A percentile compares a stretch with the other conserved stretches of the same genome.
Conservation (phyloP, 2,329 filamentous ascomycete species). For the Ceratocystiopsis brevicomis region DNA sequence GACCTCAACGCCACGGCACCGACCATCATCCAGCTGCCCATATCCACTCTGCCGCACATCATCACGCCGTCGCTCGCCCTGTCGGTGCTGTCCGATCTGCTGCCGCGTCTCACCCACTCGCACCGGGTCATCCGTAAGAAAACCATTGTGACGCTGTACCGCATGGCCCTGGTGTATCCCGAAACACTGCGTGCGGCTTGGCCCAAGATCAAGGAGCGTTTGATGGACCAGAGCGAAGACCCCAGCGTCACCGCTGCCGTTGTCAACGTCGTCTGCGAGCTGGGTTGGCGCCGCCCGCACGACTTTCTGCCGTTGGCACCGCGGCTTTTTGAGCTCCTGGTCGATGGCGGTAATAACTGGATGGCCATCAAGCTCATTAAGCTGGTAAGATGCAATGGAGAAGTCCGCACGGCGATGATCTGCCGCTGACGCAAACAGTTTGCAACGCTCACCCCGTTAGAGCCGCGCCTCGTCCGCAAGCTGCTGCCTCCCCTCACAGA, state of each 20-base stretch:
- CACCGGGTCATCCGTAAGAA: constrained; percentile 81
- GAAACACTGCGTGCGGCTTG: constrained; percentile 82
- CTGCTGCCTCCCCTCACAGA: constrained; percentile 76
- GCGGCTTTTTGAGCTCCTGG: constrained; percentile 75
- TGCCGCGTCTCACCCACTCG: constrained; percentile 74
- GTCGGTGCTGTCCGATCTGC: constrained; percentile 67
- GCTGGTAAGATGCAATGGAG: constrained; percentile 34
- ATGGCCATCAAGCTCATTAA: constrained; percentile 99
- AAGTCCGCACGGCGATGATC: too few relatives aligned
- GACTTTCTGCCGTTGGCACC: constrained; percentile 89
- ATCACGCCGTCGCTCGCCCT: constrained; percentile 84
- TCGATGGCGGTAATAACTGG: constrained; percentile 93
- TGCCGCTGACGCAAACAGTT: constrained; percentile 36
- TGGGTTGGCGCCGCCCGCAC: constrained; percentile 82
- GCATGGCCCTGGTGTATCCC: constrained; percentile 86
- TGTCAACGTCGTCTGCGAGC: constrained; percentile 88
- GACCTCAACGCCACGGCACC: constrained; percentile 56
- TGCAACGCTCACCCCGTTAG: constrained; percentile 78
- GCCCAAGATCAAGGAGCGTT: constrained; percentile 89
- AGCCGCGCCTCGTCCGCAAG: constrained; percentile 81
- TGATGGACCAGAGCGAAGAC: constrained; percentile 81
- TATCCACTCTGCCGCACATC: constrained; percentile 81
- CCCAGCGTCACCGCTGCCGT: constrained; percentile 88
- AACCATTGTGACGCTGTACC: constrained; percentile 83
- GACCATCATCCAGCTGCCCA: constrained; percentile 66